Percentiles rank a stretch among this genome's conserved stretches.
Evolutionary conservation across 257 asterid genomes (phyloP).

Genomic region (Scutellaria barbata): DNA sequence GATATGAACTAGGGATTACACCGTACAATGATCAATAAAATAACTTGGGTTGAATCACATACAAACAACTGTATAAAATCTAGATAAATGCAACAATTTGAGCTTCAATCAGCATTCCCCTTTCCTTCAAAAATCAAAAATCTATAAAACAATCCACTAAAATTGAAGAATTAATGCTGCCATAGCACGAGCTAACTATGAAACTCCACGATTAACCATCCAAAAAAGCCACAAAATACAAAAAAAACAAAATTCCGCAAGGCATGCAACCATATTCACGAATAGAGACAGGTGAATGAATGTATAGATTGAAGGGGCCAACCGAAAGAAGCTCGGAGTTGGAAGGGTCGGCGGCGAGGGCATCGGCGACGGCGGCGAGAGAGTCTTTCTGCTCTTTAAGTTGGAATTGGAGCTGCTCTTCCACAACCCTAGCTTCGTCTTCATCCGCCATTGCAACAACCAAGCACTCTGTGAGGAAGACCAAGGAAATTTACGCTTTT

Average conservation of each 20-base stretch:
- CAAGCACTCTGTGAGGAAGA: constrained; percentile 7
- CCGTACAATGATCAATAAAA: background rate
- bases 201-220: background rate
- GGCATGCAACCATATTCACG: background rate
- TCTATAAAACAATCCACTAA: background rate
- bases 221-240: background rate
- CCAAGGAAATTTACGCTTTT: constrained; percentile 10
- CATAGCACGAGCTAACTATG: background rate
- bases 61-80: background rate
- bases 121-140: background rate
- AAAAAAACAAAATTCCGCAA: background rate
- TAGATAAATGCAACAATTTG: background rate
- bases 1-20: background rate
- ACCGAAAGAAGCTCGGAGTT: constrained; percentile 77
- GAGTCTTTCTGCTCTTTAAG: constrained; percentile 75
- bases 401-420: constrained; percentile 74
- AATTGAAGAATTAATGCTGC: constrained; percentile 23
- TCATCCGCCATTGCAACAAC: constrained; percentile 66
- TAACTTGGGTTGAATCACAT: background rate
- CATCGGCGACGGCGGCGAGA: constrained; percentile 66
- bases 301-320: constrained; percentile 28
- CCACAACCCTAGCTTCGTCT: constrained; percentile 72
- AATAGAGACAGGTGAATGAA: constrained; percentile 3
- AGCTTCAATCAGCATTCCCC: constrained; percentile 25
- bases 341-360: constrained; percentile 71